Percentiles rank a stretch among this genome's conserved stretches.
phyloP scores from a whole-genome alignment of 495 filamentous ascomycete species.

The Coniosporium apollinis region DNA sequence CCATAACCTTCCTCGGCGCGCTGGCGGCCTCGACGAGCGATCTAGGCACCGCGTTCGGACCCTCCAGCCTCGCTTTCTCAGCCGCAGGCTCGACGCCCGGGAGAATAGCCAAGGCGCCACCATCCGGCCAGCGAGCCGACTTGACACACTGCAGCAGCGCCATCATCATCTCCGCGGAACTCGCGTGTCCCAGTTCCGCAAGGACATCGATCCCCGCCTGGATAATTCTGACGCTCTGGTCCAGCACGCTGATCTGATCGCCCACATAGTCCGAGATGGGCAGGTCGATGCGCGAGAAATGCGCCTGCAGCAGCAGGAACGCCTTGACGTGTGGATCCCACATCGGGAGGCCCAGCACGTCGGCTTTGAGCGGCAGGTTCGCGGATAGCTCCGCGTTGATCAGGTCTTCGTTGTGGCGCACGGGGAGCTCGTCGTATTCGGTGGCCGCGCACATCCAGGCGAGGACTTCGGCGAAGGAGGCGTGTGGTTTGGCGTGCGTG shows the following conservation, averaged over 20 bases:
- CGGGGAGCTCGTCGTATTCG: slow-evolving; percentile 94
- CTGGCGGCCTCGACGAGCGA: slow-evolving; percentile 28
- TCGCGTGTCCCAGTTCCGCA: slow-evolving; percentile 71
- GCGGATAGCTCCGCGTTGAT: slow-evolving; percentile 85
- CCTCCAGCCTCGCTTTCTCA: slow-evolving; percentile 22
- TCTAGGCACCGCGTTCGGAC: slow-evolving; percentile 18
- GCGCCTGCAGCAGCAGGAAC: slow-evolving; percentile 83
- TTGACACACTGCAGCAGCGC: slow-evolving; percentile 83
- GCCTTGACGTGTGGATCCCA: slow-evolving; percentile 99
- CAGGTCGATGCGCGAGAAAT: slow-evolving; percentile 80
- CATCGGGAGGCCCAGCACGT: slow-evolving; percentile 66
- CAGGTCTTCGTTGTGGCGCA: slow-evolving; percentile 97
- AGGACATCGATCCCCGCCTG: slow-evolving; percentile 84
- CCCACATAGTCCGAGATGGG: slow-evolving; percentile 96
- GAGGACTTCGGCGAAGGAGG: slow-evolving; percentile 70
- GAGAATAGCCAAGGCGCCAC: slow-evolving; percentile 61
- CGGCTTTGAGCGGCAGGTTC: slow-evolving; percentile 52
- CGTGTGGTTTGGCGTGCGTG: slow-evolving; percentile 55
- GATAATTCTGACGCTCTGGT: slow-evolving; percentile 92
- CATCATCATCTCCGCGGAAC: slow-evolving; percentile 60
- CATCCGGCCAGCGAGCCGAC: slow-evolving; percentile 76
- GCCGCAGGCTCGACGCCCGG: slow-evolving; percentile 49
- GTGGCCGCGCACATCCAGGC: slow-evolving; percentile 86
- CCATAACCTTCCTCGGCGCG: slow-evolving; percentile 21
- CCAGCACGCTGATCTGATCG: slow-evolving; percentile 65